These are phyloP conservation scores for Cercospora sesami DNA, from an alignment of 2,329 filamentous ascomycete species.

Conservation along the genomic window DNA sequence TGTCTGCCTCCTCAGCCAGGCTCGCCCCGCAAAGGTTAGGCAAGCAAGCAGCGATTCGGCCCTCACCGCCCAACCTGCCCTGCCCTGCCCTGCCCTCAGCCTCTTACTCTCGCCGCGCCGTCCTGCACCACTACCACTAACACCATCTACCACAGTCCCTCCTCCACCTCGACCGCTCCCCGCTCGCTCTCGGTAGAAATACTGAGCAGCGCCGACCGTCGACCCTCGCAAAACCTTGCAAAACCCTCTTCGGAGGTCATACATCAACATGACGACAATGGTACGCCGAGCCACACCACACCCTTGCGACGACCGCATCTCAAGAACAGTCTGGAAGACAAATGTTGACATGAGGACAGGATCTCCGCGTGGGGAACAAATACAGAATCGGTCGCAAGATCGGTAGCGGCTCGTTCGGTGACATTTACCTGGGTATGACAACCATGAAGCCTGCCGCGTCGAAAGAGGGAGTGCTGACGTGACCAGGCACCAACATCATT, in stretches of 20 bases:
- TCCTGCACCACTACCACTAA: conserved; percentile 4
- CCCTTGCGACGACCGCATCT: conserved; percentile 20
- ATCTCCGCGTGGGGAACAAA: conserved; percentile 98
- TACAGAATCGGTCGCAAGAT: conserved; percentile 99
- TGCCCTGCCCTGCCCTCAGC: not conserved
- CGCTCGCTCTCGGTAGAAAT: conserved; percentile 33
- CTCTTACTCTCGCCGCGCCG: not conserved
- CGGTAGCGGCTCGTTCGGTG: conserved; percentile 94
- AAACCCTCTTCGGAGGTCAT: conserved; percentile 32
- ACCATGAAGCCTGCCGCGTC: not conserved
- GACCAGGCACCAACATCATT: conserved; percentile 92
- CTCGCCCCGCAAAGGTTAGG: conserved; percentile 12
- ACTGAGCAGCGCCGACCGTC: conserved; percentile 28
- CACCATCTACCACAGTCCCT: not conserved
- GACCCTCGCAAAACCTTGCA: conserved; percentile 15
- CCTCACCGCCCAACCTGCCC: conserved; percentile 8
- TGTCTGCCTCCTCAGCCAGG: conserved; percentile 1
- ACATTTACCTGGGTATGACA: conserved; percentile 83
- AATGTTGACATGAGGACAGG: conserved; percentile 58
- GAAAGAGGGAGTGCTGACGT: conserved; percentile 9
- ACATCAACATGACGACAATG: conserved; percentile 62
- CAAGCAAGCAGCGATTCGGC: conserved; percentile 7
- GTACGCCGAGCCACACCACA: conserved; percentile 48
- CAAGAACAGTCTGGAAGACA: conserved; percentile 28
- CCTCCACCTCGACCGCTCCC: conserved; percentile 6